Evolutionary conservation across 2,329 filamentous ascomycete genomes (phyloP), one percentile per base, ranked within the genome.

Genomic region (Verticillium klebahnii): DNA sequence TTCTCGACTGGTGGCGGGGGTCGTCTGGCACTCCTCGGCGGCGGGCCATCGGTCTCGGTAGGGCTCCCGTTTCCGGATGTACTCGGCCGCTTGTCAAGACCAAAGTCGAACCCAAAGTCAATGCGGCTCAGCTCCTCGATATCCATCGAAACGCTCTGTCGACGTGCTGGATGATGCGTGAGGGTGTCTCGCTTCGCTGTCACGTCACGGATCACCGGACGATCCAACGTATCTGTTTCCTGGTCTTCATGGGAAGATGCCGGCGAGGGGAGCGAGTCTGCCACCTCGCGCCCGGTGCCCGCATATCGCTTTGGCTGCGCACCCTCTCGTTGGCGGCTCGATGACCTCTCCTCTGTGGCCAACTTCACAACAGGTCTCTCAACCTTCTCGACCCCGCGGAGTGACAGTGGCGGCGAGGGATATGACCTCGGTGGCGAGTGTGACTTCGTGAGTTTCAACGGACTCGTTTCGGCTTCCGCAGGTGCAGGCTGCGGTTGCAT

Each of bases 111-210:
- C 12, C 45, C 56, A 17, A 52, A 52, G 19, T 52, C 45, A 23
- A 52, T 52, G 2, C 58, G 56, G n/a, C 60, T 34, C 57, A 39
- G 9, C 23, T 75, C 72, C 37, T 83, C 79, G 14, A 83, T 74
- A 61, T 78, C 78, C 73, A 81, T 80, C 4, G 78, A 77, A 60
- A 84, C 73, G 66, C 83, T 85, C 56, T 75, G 74, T 39, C 79
- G 75, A 23, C 78, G 74, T 2, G 80, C 75, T 0, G 77, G 74
- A 64, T 76, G 75, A 23, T 82, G 77, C 0, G 79, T 79, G 15
- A 82, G 67, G 1, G 81, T 83, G 54, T 85, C 81, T 36, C 82
- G 79, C 68, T 79, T 81, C 3, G 82, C 80, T n/a, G 69, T 66
- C 0, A 83, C 78, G 54, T 78, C 79, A 37, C 77, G 78, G 45